These are phyloP conservation scores for Pyronema omphalodes DNA, from an alignment of 495 filamentous ascomycete species.

Conservation along the genomic window DNA sequence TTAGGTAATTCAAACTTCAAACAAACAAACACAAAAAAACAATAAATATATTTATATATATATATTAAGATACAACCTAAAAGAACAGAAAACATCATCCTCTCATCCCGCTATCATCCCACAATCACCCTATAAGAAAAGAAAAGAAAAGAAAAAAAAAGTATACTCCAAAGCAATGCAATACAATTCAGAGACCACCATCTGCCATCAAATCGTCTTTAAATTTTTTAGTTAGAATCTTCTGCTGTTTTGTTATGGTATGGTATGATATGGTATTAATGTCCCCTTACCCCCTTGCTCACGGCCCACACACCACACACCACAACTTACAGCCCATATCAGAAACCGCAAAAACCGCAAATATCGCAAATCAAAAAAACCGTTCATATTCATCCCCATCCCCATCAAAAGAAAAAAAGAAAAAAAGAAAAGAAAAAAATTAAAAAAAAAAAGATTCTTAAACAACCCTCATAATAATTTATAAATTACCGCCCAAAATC, in stretches of 20 bases:
- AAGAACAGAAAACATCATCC: too few relatives aligned
- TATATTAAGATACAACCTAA: background rate
- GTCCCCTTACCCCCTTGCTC: too few relatives aligned
- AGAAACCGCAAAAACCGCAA: too few relatives aligned
- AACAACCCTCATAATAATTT: conserved; percentile 14
- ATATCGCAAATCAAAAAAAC: background rate
- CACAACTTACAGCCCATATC: too few relatives aligned
- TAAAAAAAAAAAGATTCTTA: background rate
- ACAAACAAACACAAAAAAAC: too few relatives aligned
- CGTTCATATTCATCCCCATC: conserved; percentile 11
- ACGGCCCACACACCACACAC: too few relatives aligned
- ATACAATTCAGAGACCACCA: conserved; percentile 17
- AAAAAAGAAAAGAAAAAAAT: conserved; percentile 2
- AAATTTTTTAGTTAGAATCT: background rate
- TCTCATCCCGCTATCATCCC: too few relatives aligned
- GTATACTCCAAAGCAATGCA: conserved; percentile 24
- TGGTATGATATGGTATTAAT: too few relatives aligned
- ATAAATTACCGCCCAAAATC: conserved; percentile 50
- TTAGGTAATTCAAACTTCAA: too few relatives aligned
- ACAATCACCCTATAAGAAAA: conserved; percentile 2
- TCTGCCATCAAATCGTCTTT: background rate
- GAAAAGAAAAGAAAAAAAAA: conserved; percentile 14
- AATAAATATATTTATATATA: too few relatives aligned
- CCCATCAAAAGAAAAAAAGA: conserved; percentile 7
- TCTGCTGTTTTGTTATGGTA: background rate